Conservation (phyloP, 1,284 basidiomycete species). For the Cryptococcus deneoformans region DNA sequence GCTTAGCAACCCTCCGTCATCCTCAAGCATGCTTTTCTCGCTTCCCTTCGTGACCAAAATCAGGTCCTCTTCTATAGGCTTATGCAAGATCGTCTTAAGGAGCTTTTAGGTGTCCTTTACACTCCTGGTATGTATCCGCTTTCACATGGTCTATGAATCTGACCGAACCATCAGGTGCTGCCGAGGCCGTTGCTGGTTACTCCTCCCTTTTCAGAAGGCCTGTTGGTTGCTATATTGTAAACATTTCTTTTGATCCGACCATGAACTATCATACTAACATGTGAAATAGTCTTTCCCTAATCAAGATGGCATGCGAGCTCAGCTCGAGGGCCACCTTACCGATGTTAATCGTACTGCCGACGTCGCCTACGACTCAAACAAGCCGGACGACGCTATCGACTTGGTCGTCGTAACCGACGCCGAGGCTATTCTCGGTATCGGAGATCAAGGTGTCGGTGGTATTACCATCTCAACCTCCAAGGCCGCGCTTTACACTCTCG, state of each 20-base stretch:
- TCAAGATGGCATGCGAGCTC: conserved; percentile 62
- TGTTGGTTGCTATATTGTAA: conserved; percentile 44
- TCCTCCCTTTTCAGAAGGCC: conserved; percentile 76
- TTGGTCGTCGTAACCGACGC: conserved; percentile 78
- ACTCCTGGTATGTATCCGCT: conserved; percentile 43
- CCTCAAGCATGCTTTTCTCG: conserved; percentile 52
- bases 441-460: conserved; percentile 51
- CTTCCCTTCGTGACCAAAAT: conserved; percentile 55
- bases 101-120: conserved; percentile 73
- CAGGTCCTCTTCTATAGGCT: conserved; percentile 72
- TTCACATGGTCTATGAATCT: neutral
- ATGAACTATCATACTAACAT: neutral
- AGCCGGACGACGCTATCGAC: conserved; percentile 59
- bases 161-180: conserved; percentile 23
- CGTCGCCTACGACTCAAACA: conserved; percentile 63
- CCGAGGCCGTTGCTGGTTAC: conserved; percentile 63
- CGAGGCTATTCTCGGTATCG: conserved; percentile 76
- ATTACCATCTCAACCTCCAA: conserved; percentile 78
- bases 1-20: conserved; percentile 43
- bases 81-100: conserved; percentile 63
- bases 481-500: conserved; percentile 69
- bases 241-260: conserved; percentile 1
- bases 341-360: conserved; percentile 57
- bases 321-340: conserved; percentile 47
- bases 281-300: conserved; percentile 56